A percentile compares a stretch with the other conserved stretches of the same genome.
phyloP scores from a whole-genome alignment of 148 eudicot genomes.

The Talinum fruticosum region DNA sequence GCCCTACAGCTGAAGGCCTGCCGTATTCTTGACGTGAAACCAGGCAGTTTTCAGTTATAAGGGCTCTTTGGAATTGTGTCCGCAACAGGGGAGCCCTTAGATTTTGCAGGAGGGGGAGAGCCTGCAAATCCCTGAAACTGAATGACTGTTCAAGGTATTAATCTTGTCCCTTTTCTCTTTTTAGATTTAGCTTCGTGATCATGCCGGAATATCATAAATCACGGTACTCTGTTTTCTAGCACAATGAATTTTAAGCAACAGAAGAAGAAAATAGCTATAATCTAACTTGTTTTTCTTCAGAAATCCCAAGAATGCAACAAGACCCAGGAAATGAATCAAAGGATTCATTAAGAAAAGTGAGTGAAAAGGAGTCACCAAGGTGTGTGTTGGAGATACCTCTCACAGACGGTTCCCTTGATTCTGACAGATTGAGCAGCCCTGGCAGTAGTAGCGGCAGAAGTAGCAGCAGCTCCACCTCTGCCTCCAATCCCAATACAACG shows the following conservation, averaged over 20 bases:
- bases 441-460: not conserved
- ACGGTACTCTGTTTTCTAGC: slow-evolving; percentile 22
- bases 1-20: not conserved
- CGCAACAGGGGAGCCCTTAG: slow-evolving; percentile 23
- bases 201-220: not conserved
- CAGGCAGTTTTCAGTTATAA: slow-evolving; percentile 3
- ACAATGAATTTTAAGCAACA: not conserved
- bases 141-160: slow-evolving; percentile 38
- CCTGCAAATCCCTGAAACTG: not conserved
- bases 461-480: slow-evolving; percentile 26
- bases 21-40: slow-evolving; percentile 10
- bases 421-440: slow-evolving; percentile 37
- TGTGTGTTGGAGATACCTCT: slow-evolving; percentile 61
- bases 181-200: not conserved
- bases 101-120: slow-evolving; percentile 8
- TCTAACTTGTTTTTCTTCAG: slow-evolving; percentile 3
- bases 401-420: slow-evolving; percentile 32
- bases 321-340: slow-evolving; percentile 24
- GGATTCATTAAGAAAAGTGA: slow-evolving; percentile 9
- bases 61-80: slow-evolving; percentile 5
- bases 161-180: not conserved
- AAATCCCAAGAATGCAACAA: slow-evolving; percentile 25
- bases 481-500: not conserved
- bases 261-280: not conserved
- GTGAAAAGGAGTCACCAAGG: slow-evolving; percentile 60